Evolutionary conservation across 2,329 filamentous ascomycete genomes (phyloP), one percentile per base, ranked within the genome.

Genomic region (Trichoderma breve): DNA sequence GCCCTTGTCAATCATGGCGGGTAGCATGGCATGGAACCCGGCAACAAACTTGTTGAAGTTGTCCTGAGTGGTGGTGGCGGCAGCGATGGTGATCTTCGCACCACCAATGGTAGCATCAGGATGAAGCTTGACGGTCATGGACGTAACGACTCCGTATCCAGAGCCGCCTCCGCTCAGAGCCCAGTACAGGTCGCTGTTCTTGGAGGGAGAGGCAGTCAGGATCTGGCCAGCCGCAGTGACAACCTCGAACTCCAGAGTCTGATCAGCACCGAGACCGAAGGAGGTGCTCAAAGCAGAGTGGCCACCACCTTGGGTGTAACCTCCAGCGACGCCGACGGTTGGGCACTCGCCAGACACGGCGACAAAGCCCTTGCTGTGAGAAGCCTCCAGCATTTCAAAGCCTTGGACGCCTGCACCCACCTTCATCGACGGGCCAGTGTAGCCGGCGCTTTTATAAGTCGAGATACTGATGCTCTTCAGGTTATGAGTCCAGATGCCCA

Each of bases 301-400:
- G 0, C 90, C 89, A 21, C 88, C 89, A 6, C 88, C 88, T 75
- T 89, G 87, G 1, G 83, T 85, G 75, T 87, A 92, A 0, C 90
- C 89, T 18, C 89, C 90, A 0, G 87, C 85, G 1, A 89, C 76
- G 1, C 89, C 89, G 8, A 91, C 88, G 0, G 85, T 87, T 1
- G 78, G 75, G 72, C 87, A 88, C 24, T 87, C 86, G 7, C 89
- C 89, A n/a, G 85, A 86, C 4, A 90, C 84, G 0, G 89, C 82
- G 0, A 82, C 83, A 6, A 86, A 79, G 1, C 84, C 84, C 14
- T 83, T 76, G n/a, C 81, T 76, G 28, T 86, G 76, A 0, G 87
- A 86, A 34, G 83, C 84, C 36, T 77, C 78, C 53, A 85, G 80
- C 0, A 82, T 83, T 21, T 90, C 86, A 21, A 78, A 80, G 0